Percentiles rank a stretch among this genome's conserved stretches.
These are phyloP conservation scores for Penicillium brevicompactum DNA, from an alignment of 2,329 filamentous ascomycete genomes.

Conservation along the genomic window DNA sequence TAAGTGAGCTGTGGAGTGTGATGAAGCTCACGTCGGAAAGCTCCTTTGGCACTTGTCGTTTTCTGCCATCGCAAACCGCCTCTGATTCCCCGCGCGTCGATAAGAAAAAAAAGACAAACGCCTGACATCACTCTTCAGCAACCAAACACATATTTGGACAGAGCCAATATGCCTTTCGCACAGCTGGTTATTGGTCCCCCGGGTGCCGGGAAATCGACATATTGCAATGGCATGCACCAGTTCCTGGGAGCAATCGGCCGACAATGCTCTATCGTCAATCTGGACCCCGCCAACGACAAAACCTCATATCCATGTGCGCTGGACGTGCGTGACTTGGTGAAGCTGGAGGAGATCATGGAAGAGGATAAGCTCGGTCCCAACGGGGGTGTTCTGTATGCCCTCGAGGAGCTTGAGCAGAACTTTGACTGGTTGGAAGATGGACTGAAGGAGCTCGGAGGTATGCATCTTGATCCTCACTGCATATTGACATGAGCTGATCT, in stretches of 20 bases:
- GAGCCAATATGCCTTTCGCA: conserved; percentile 55
- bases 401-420: conserved; percentile 94
- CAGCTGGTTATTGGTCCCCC: conserved; percentile 93
- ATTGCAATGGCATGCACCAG: conserved; percentile 98
- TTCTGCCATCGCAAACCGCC: conserved; percentile 38
- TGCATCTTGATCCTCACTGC: conserved; percentile 13
- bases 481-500: not conserved
- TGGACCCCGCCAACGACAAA: conserved; percentile 94
- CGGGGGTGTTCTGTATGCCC: conserved; percentile 85
- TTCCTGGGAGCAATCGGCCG: conserved; percentile 95
- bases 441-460: conserved; percentile 71
- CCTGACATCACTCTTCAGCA: conserved; percentile 1
- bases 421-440: conserved; percentile 87
- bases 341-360: conserved; percentile 91
- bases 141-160: not conserved
- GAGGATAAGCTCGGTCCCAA: conserved; percentile 90
- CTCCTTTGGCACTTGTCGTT: conserved; percentile 24
- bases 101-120: conserved; percentile 21
- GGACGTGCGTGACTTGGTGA: conserved; percentile 86
- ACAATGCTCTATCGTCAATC: conserved; percentile 91
- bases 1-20: conserved; percentile 18
- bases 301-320: conserved; percentile 86
- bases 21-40: conserved; percentile 25
- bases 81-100: conserved; percentile 28
- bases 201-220: conserved; percentile 93